Conservation (phyloP, 192 early-diverging fungal genomes). For the Gryganskiella cystojenkinii region DNA sequence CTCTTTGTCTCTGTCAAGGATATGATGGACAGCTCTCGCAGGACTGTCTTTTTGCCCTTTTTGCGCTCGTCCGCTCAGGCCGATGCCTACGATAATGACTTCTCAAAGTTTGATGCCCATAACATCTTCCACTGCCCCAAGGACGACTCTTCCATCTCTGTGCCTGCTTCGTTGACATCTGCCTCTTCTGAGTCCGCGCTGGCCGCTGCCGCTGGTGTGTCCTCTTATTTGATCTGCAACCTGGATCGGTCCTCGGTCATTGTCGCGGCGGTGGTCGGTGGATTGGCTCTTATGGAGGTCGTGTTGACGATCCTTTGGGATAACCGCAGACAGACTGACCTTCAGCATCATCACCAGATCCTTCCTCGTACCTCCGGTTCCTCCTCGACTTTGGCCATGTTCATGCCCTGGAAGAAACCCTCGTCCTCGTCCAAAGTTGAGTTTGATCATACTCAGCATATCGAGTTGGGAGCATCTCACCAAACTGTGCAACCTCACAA, state of each 20-base stretch:
- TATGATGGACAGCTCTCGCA: not conserved
- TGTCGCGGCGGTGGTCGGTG: not conserved
- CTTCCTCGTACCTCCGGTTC: too few relatives aligned
- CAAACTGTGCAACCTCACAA: not conserved
- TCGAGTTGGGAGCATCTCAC: not conserved
- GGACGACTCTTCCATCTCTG: not conserved
- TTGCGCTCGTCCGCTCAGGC: not conserved
- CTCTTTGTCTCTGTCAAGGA: not conserved
- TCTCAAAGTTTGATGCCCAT: not conserved
- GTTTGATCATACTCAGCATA: slow-evolving; percentile 2
- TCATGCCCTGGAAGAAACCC: too few relatives aligned
- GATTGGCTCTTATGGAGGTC: not conserved
- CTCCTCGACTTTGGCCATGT: too few relatives aligned
- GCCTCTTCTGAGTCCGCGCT: too few relatives aligned
- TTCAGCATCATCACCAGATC: too few relatives aligned
- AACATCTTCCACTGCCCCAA: slow-evolving; percentile 6
- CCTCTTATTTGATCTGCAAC: not conserved
- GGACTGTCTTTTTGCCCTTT: not conserved
- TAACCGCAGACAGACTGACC: not conserved
- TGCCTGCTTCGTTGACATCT: not conserved
- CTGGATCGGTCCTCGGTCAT: not conserved
- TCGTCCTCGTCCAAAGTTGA: not conserved
- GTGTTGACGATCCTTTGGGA: not conserved
- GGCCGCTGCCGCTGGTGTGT: too few relatives aligned
- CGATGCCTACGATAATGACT: not conserved